phyloP scores from a whole-genome alignment of 1,139 yeast genomes.

The Ogataea hybrid region DNA sequence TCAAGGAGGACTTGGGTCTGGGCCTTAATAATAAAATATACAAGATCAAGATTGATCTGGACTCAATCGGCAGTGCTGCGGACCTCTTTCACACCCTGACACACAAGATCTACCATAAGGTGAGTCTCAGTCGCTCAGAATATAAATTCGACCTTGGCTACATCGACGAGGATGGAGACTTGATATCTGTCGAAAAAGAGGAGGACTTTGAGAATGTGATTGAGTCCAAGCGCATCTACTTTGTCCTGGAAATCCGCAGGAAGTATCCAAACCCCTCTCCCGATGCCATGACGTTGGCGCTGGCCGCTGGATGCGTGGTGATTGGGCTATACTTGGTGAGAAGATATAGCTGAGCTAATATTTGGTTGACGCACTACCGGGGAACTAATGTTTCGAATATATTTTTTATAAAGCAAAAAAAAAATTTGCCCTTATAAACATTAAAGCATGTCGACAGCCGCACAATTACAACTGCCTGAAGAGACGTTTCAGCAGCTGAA shows the following conservation, averaged over 20 bases:
- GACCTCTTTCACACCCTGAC: constrained; percentile 26
- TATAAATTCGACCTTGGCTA: constrained; percentile 31
- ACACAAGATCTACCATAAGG: constrained; percentile 27
- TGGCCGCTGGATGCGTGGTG: constrained; percentile 12
- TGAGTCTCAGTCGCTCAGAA: constrained; percentile 17
- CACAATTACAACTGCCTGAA: constrained; percentile 24
- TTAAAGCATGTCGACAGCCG: constrained; percentile 7
- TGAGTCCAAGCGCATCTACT: constrained; percentile 18
- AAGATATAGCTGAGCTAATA: not conserved
- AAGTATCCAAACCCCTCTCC: not conserved
- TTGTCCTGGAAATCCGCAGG: constrained; percentile 17
- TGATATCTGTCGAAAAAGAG: constrained; percentile 30
- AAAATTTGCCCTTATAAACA: constrained; percentile 17
- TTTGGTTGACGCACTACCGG: constrained; percentile 5
- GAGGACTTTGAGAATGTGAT: constrained; percentile 35
- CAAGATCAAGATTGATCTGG: constrained; percentile 23
- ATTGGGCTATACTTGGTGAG: constrained; percentile 9
- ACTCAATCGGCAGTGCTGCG: constrained; percentile 7
- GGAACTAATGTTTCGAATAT: not conserved
- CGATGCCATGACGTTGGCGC: constrained; percentile 4
- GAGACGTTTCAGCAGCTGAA: constrained; percentile 31
- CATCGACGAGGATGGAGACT: constrained; percentile 35
- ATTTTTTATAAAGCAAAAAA: constrained; percentile 4
- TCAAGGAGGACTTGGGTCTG: constrained; percentile 17
- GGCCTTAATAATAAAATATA: constrained; percentile 26